A percentile compares a stretch with the other conserved stretches of the same genome.
phyloP scores from a whole-genome alignment of 371 early-diverging fungal species.

The Scutellospora calospora region DNA sequence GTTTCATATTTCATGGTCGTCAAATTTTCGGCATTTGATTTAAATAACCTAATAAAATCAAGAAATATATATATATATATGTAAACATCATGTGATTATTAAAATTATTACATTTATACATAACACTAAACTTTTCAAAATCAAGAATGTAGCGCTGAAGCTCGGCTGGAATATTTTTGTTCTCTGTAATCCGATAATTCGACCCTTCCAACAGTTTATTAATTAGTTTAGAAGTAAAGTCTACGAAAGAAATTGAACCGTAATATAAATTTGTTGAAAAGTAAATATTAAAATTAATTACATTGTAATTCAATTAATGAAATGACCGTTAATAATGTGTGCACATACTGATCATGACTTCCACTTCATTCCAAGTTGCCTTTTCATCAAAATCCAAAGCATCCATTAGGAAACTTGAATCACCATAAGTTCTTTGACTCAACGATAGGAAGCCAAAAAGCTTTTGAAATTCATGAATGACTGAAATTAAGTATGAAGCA shows the following conservation, averaged over 20 bases:
- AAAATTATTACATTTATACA: not conserved
- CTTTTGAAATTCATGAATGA: conserved; percentile 43
- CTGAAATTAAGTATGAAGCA: not conserved
- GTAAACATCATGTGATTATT: no score
- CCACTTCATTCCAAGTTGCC: not conserved
- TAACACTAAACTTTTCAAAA: not conserved
- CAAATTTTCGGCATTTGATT: not conserved
- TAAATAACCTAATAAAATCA: conserved; percentile 6
- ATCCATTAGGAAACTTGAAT: not conserved
- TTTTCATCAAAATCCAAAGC: conserved; percentile 26
- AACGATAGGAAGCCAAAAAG: conserved; percentile 37
- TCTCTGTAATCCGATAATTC: not conserved
- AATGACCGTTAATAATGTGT: not conserved
- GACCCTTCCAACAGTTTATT: not conserved
- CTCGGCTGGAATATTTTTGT: not conserved
- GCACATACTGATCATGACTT: not conserved
- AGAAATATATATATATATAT: no score
- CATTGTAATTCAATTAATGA: no score
- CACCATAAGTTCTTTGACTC: conserved; percentile 34
- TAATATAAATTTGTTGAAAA: no score
- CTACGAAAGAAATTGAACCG: not conserved
- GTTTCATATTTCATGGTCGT: not conserved
- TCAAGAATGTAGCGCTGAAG: not conserved
- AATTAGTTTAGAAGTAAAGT: not conserved
- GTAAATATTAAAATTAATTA: no score